These are phyloP conservation scores for Schwanniomyces occidentalis DNA, from an alignment of 805 yeast species.

Conservation along the genomic window DNA sequence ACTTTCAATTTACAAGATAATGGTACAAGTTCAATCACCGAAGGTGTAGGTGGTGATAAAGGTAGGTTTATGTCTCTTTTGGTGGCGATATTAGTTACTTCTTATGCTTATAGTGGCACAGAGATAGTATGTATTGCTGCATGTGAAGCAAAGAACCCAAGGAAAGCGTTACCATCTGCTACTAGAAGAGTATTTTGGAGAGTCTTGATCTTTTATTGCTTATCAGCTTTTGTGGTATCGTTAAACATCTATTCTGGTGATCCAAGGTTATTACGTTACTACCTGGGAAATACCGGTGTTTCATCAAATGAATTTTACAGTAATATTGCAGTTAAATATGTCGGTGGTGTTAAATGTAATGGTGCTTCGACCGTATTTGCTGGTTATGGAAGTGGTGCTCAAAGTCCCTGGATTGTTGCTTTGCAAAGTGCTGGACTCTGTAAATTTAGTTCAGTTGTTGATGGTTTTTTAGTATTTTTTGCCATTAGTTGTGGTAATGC, in stretches of 20 bases:
- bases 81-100: constrained; percentile 61
- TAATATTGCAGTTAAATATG: constrained; percentile 31
- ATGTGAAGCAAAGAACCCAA: constrained; percentile 81
- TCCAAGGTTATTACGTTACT: constrained; percentile 64
- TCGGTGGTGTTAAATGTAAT: constrained; percentile 38
- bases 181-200: constrained; percentile 75
- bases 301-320: constrained; percentile 15
- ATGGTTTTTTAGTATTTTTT: constrained; percentile 48
- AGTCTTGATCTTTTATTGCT: constrained; percentile 61
- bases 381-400: constrained; percentile 41
- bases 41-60: constrained; percentile 59
- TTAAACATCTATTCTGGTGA: constrained; percentile 77
- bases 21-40: constrained; percentile 48
- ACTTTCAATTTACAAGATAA: constrained; percentile 64
- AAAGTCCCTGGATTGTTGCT: constrained; percentile 48
- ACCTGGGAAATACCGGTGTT: constrained; percentile 35
- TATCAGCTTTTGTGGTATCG: constrained; percentile 69
- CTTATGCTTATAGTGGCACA: constrained; percentile 79
- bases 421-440: constrained; percentile 41
- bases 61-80: constrained; percentile 64
- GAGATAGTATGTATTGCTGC: constrained; percentile 84
- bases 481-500: constrained; percentile 48
- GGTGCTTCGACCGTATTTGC: constrained; percentile 24
- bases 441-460: constrained; percentile 36
- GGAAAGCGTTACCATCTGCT: constrained; percentile 74